Base-by-base conservation (phyloP, 768 basidiomycete species). In the Kwoniella mangroviensis region DNA sequence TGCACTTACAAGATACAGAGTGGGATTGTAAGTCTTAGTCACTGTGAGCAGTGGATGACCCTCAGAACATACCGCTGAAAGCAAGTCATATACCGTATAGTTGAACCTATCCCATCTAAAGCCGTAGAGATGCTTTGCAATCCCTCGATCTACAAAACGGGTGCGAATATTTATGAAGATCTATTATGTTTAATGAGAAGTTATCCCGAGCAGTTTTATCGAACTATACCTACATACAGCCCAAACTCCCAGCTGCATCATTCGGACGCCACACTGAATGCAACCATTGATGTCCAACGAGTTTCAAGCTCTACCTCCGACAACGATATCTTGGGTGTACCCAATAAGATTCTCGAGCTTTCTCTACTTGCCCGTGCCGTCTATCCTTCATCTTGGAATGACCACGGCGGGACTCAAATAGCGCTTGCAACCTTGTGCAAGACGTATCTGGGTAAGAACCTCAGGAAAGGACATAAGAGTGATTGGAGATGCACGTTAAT, bases 121-220 rank as follows among this genome's bases (percentile, higher is more conserved):
- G 56, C 76, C 2, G 60, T 72, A n/a, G 74, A 78, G 19, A 65
- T 81, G 7, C 49, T 76, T 15, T 63, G 65, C 13, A 67, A 75
- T 53, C 56, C 69, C 0, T 55, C 22, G 19, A 72, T 74, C 6
- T 79, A 72, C 72, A 79, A 79, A 51, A 34, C 70, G 0, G 80
- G 80, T 4, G 80, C 79, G 0, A 68, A 76, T 53, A 70, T 78
- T 19, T 64, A 52, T 75, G 79, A 74, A 19, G 82, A 83, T 63
- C 76, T 71, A 0, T 42, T 59, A 45, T 80, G 79, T 51, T 73
- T 83, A 41, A 21, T 71, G 12, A 75, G 79, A 6, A 80, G 81
- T 58, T 81, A 73, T 54, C 73, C 74, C 1, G 26, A 53, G 15
- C 43, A 68, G 6, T 76, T 80, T 65, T 21, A 54, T n/a, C n/a